Percentiles rank a stretch among this genome's conserved stretches.
Conservation (phyloP, 495 filamentous ascomycete species). For the Penicillium arizonense region DNA sequence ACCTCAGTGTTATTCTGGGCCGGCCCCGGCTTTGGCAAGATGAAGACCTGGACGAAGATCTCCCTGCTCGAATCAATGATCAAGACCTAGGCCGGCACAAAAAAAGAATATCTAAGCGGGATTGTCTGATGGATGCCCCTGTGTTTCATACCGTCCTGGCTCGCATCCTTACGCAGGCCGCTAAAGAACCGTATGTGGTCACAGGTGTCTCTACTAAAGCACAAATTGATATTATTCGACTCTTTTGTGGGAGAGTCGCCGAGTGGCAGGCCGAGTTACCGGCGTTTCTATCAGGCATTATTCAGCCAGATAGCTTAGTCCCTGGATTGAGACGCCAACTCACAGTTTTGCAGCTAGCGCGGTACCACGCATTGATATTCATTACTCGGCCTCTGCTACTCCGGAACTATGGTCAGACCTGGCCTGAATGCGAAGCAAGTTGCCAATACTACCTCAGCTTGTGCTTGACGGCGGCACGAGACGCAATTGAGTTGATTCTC, state of each 20-base stretch:
- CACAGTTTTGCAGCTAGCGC: constrained; percentile 25
- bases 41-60: constrained; percentile 25
- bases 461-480: constrained; percentile 19
- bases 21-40: constrained; percentile 27
- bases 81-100: constrained; percentile 8
- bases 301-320: constrained; percentile 26
- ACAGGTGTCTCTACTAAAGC: constrained; percentile 13
- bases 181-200: constrained; percentile 23
- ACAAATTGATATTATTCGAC: constrained; percentile 15
- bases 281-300: constrained; percentile 17
- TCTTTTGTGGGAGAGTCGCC: constrained; percentile 8
- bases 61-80: constrained; percentile 24
- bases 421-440: constrained; percentile 11
- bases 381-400: constrained; percentile 25
- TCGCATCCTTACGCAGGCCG: constrained; percentile 22
- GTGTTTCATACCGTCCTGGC: constrained; percentile 24
- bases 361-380: constrained; percentile 26
- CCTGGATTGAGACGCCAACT: constrained; percentile 24
- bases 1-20: constrained; percentile 29
- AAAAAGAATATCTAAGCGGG: constrained; percentile 4
- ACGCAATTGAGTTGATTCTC: constrained; percentile 24
- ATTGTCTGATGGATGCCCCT: constrained; percentile 31
- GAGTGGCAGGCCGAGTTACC: constrained; percentile 26
- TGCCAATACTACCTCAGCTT: constrained; percentile 15
- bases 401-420: constrained; percentile 19